Evolutionary conservation across 306 rosid species (phyloP).

Genomic region (Dalbergia oliveri): DNA sequence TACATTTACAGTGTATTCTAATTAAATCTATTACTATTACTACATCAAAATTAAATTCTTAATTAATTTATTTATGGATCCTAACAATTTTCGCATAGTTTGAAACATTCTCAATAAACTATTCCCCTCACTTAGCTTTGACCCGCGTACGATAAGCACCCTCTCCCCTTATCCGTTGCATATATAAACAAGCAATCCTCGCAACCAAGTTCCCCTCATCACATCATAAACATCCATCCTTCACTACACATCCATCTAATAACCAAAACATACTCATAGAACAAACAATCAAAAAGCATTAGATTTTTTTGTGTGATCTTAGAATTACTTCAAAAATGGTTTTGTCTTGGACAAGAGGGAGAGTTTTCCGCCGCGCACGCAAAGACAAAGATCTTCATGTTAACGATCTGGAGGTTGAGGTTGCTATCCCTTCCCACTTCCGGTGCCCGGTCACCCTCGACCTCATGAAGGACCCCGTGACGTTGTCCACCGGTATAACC

Average conservation of each 20-base stretch:
- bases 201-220: not conserved
- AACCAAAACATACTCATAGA: not conserved
- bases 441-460: constrained; percentile 84
- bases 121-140: constrained; percentile 48
- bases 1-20: too few relatives aligned
- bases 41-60: too few relatives aligned
- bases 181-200: constrained; percentile 7
- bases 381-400: constrained; percentile 42
- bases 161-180: not conserved
- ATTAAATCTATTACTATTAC: too few relatives aligned
- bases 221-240: not conserved
- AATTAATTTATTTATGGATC: too few relatives aligned
- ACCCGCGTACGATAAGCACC: constrained; percentile 45
- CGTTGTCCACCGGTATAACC: constrained; percentile 77
- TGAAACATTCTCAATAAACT: constrained; percentile 44
- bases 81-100: not conserved
- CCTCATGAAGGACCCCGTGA: constrained; percentile 88
- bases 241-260: not conserved
- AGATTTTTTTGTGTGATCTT: not conserved
- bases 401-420: constrained; percentile 55
- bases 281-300: not conserved
- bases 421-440: constrained; percentile 68
- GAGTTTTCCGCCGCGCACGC: constrained; percentile 52
- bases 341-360: constrained; percentile 70
- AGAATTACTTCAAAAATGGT: constrained; percentile 53